Evolutionary conservation across 306 rosid genomes (phyloP).

Genomic region (Canavalia ensiformis): DNA sequence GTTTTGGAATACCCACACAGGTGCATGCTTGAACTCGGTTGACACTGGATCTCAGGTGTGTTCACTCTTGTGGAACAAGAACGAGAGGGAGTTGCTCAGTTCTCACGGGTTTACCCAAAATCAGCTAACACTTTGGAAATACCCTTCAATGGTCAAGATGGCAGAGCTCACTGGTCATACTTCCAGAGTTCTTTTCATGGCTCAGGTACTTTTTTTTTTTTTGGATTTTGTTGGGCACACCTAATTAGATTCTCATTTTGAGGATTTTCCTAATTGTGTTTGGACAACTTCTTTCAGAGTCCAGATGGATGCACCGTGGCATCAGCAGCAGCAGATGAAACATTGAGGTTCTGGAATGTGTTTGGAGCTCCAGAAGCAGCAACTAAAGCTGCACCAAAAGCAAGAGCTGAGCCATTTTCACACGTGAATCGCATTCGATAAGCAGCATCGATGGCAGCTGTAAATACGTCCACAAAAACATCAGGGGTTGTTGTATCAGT

Average conservation of each 20-base stretch:
- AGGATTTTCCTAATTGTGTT: conserved; percentile 22
- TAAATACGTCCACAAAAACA: too few species aligned
- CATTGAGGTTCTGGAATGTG: conserved; percentile 67
- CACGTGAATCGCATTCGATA: conserved; percentile 54
- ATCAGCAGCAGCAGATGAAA: conserved; percentile 72
- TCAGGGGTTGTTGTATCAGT: too few species aligned
- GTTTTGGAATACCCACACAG: conserved; percentile 94
- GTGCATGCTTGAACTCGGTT: conserved; percentile 86
- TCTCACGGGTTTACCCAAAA: conserved; percentile 85
- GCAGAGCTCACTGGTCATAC: conserved; percentile 91
- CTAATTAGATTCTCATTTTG: neutral
- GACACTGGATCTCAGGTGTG: conserved; percentile 94
- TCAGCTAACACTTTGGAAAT: conserved; percentile 88
- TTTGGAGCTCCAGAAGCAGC: conserved; percentile 64
- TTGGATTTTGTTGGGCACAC: neutral
- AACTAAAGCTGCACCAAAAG: conserved; percentile 58
- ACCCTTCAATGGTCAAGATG: conserved; percentile 95
- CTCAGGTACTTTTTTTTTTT: conserved; percentile 47
- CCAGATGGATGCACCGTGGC: conserved; percentile 71
- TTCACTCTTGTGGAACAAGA: conserved; percentile 86
- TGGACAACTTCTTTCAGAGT: conserved; percentile 40
- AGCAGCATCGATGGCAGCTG: neutral
- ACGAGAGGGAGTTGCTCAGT: conserved; percentile 90
- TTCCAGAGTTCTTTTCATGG: conserved; percentile 89
- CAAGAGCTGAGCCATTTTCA: conserved; percentile 59